Base-by-base conservation (phyloP, 2,329 filamentous ascomycete genomes). In the Nemania abortiva region DNA sequence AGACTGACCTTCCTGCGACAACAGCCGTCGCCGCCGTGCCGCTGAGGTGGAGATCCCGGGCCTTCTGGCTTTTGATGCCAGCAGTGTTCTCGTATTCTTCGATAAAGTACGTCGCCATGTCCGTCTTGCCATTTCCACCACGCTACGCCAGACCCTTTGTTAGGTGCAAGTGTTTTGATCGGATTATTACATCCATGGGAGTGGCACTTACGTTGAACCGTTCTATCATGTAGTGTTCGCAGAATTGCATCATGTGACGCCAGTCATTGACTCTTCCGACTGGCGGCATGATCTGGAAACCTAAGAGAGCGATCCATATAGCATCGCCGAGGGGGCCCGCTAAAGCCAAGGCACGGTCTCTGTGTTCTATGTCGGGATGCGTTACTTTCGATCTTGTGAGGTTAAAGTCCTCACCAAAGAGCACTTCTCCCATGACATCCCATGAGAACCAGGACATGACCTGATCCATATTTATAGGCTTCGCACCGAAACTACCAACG, bases 1-100 rank as follows among this genome's bases (percentile, higher is more conserved):
- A 42, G 58, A 71, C 72, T 50, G 9, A 71, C 72, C 72, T 74
- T 62, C 72, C 72, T 57, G 72, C 72, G 54, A 74, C 69, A n/a
- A 74, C 71, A 3, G 71, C 71, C 31, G 72, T 74, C 27, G 69
- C 66, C 18, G 70, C 68, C 9, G 67, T 72, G 50, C 72, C 72
- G 9, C 57, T 49, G 37, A 73, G 65, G 42, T 70, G 62, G 5
- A 70, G 67, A 50, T 73, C 66, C 20, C 71, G 62, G 2, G 61
- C 42, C 54, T 69, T 34, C 49, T 68, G 45, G 20, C 50, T 55
- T 42, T 69, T 70, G n/a, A 57, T 65, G 6, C 27, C 39, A 3
- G 61, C 64, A 5, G 57, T 64, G 2, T 63, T 70, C 27, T 69
- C 39, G 37, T 73, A 66, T 55, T 73, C 72, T 24, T 73, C 66